A percentile compares a stretch with the other conserved stretches of the same genome.
Conservation (phyloP, 768 basidiomycete species). For the Trametes elegans region DNA sequence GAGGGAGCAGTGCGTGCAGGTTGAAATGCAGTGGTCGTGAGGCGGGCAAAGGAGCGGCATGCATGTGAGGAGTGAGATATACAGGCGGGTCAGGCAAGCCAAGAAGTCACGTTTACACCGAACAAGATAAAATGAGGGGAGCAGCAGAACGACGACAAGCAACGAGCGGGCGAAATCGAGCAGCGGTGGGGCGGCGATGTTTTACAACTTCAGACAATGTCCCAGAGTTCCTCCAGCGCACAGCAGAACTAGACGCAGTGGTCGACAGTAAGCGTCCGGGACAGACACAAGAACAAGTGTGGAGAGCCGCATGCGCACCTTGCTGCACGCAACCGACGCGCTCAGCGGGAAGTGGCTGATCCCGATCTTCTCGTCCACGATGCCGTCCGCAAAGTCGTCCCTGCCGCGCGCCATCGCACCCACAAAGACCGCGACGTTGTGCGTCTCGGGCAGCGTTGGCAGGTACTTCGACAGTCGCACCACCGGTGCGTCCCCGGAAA, state of each 20-base stretch:
- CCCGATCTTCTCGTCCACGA: slow-evolving; percentile 95
- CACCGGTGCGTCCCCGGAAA: slow-evolving; percentile 88
- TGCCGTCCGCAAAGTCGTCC: slow-evolving; percentile 94
- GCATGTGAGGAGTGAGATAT: too few species aligned
- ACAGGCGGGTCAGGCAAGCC: background rate
- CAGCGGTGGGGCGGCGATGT: too few species aligned
- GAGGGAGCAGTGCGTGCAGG: slow-evolving; percentile 26
- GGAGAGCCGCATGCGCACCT: slow-evolving; percentile 41
- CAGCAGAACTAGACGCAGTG: slow-evolving; percentile 71
- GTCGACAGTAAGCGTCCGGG: too few species aligned
- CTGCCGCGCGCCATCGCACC: slow-evolving; percentile 97
- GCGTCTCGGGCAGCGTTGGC: slow-evolving; percentile 80
- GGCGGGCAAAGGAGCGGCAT: slow-evolving; percentile 5
- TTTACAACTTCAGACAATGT: slow-evolving; percentile 80
- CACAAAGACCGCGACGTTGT: slow-evolving; percentile 92
- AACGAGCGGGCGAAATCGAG: background rate
- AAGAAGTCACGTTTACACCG: too few species aligned
- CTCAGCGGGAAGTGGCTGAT: slow-evolving; percentile 93
- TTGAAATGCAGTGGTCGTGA: slow-evolving; percentile 22
- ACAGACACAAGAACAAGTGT: background rate
- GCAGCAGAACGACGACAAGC: background rate
- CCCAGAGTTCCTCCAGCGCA: slow-evolving; percentile 93
- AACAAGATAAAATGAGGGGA: background rate
- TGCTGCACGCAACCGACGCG: slow-evolving; percentile 94
- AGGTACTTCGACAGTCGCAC: slow-evolving; percentile 81